phyloP scores from a whole-genome alignment of 139 green algal species.

The Deuterostichococcus epilithicus region DNA sequence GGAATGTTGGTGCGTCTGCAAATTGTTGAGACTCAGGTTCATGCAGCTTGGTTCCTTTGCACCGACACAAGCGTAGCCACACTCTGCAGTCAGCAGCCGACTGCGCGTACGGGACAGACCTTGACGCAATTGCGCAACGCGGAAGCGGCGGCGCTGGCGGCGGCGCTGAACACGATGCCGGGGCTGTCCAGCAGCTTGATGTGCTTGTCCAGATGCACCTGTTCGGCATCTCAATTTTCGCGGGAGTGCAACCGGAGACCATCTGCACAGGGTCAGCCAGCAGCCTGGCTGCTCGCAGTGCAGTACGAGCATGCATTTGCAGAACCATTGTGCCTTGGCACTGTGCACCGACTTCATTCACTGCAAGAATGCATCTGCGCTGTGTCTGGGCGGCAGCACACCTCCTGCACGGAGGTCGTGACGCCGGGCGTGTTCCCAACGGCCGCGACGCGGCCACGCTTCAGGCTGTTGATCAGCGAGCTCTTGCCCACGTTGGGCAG shows the following conservation, averaged over 20 bases:
- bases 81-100: not conserved
- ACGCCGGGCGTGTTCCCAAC: conserved; percentile 85
- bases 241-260: no score
- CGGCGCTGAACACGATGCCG: conserved; percentile 73
- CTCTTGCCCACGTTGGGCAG: conserved; percentile 98
- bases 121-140: conserved; percentile 88
- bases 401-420: conserved; percentile 82
- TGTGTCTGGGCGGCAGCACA: no score
- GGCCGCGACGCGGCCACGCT: conserved; percentile 77
- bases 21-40: not conserved
- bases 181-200: conserved; percentile 94
- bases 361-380: no score
- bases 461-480: conserved; percentile 96
- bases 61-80: not conserved
- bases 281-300: no score
- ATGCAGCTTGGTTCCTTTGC: not conserved
- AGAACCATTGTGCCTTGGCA: no score
- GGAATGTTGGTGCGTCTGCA: not conserved
- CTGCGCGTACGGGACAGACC: conserved; percentile 20
- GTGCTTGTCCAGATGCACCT: conserved; percentile 88
- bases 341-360: no score
- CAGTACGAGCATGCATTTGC: no score
- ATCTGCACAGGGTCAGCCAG: no score
- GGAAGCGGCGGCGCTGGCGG: conserved; percentile 54
- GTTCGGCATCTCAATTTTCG: no score